A percentile compares a stretch with the other conserved stretches of the same genome.
phyloP scores from a whole-genome alignment of 1,284 basidiomycete genomes.

The Ustilago trichophora region DNA sequence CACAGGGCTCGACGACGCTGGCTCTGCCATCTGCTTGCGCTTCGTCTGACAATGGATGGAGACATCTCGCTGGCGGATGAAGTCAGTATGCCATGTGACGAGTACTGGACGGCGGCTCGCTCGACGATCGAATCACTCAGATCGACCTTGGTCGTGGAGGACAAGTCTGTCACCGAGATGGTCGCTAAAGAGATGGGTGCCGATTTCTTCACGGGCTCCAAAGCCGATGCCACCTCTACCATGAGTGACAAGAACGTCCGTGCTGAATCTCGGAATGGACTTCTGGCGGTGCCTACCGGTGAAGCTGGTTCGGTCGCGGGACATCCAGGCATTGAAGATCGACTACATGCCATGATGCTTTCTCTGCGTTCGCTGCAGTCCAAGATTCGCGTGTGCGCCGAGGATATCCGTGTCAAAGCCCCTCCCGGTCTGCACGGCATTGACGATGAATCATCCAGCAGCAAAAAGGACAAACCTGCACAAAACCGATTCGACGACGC shows the following conservation, averaged over 20 bases:
- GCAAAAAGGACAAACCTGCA: no score
- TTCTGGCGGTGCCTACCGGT: constrained; percentile 8
- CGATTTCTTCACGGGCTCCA: constrained; percentile 4
- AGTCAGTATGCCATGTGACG: constrained; percentile 16
- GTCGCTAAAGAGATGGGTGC: constrained; percentile 28
- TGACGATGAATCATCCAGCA: no score
- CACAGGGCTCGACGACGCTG: constrained; percentile 51
- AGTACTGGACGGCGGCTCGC: constrained; percentile 28
- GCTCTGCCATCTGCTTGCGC: constrained; percentile 43
- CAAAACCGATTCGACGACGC: constrained; percentile 10
- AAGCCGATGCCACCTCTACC: not conserved
- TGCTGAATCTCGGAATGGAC: constrained; percentile 9
- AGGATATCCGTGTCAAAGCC: constrained; percentile 48
- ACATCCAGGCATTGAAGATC: constrained; percentile 55
- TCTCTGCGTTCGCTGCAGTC: constrained; percentile 63
- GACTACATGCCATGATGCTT: constrained; percentile 52
- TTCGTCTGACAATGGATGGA: constrained; percentile 5
- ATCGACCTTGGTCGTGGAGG: not conserved
- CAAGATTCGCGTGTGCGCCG: constrained; percentile 61
- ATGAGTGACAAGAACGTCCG: not conserved
- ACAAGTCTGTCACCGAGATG: constrained; percentile 1
- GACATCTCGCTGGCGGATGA: constrained; percentile 20
- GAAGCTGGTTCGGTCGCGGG: not conserved
- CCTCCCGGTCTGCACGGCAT: constrained; percentile 53
- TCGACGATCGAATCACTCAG: constrained; percentile 3